Conservation (phyloP, 2,329 filamentous ascomycete species). For the Aspergillus sp. region DNA sequence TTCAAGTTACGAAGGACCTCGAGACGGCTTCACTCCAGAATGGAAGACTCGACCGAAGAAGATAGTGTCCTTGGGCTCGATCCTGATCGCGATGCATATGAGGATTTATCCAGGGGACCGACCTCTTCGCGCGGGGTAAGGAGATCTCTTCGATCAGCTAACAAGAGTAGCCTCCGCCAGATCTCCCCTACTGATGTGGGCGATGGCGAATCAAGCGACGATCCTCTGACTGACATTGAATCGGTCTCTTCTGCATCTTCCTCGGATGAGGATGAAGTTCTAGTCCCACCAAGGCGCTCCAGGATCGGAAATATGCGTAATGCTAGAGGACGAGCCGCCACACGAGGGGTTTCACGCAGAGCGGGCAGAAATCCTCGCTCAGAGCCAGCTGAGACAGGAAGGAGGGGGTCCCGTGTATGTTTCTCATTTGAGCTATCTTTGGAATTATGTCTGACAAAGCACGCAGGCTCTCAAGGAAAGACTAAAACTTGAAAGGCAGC, state of each 20-base stretch:
- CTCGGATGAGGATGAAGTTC: slow-evolving; percentile 24
- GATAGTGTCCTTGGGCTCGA: slow-evolving; percentile 16
- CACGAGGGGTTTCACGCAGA: not conserved
- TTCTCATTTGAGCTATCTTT: slow-evolving; percentile 27
- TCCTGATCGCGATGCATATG: slow-evolving; percentile 13
- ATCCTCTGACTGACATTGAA: slow-evolving; percentile 18
- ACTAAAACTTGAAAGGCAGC: slow-evolving; percentile 68
- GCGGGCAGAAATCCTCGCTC: slow-evolving; percentile 1
- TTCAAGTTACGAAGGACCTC: slow-evolving; percentile 40
- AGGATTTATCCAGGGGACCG: slow-evolving; percentile 20
- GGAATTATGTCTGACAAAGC: slow-evolving; percentile 27
- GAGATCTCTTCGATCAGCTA: slow-evolving; percentile 13
- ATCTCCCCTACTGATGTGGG: slow-evolving; percentile 16
- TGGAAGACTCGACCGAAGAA: slow-evolving; percentile 28
- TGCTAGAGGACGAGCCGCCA: slow-evolving; percentile 1
- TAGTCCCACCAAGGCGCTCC: slow-evolving; percentile 6
- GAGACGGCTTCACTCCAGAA: slow-evolving; percentile 17
- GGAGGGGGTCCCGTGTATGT: slow-evolving; percentile 33
- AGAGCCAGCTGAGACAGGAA: slow-evolving; percentile 14
- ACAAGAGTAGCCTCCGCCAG: slow-evolving; percentile 14
- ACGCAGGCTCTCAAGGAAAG: slow-evolving; percentile 56
- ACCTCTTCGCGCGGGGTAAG: slow-evolving; percentile 18
- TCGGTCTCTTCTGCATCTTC: slow-evolving; percentile 7
- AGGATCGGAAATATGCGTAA: slow-evolving; percentile 3
- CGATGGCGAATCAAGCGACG: slow-evolving; percentile 23